These are phyloP conservation scores for Leucogyrophana mollusca DNA, from an alignment of 768 basidiomycete genomes.

Conservation along the genomic window DNA sequence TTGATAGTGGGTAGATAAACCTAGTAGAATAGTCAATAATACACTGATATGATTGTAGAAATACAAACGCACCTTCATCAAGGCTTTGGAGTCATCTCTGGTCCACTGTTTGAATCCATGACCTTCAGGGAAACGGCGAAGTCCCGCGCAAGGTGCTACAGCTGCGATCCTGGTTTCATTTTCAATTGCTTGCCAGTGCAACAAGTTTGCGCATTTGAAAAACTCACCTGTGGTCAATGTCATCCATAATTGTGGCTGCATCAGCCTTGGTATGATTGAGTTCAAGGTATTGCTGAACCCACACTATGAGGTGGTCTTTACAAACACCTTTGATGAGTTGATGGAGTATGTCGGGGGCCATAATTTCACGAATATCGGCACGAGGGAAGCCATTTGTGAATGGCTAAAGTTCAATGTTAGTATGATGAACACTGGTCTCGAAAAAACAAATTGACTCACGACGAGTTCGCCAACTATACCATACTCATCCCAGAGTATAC, in stretches of 20 bases:
- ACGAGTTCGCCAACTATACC: slow-evolving; percentile 24
- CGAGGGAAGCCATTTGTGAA: slow-evolving; percentile 33
- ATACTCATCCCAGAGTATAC: slow-evolving; percentile 24
- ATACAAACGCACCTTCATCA: slow-evolving; percentile 1
- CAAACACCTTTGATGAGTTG: slow-evolving; percentile 36
- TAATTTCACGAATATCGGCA: slow-evolving; percentile 31
- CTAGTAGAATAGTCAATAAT: slow-evolving; percentile 3
- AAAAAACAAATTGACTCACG: slow-evolving; percentile 7
- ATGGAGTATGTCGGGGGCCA: slow-evolving; percentile 32
- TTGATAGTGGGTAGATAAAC: slow-evolving; percentile 21
- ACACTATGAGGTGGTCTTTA: slow-evolving; percentile 37
- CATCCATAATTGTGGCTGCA: slow-evolving; percentile 23
- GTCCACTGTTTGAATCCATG: slow-evolving; percentile 8
- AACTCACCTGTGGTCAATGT: slow-evolving; percentile 29
- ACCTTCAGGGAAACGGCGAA: slow-evolving; percentile 1
- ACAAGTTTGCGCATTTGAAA: neutral
- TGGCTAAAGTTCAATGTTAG: slow-evolving; percentile 20
- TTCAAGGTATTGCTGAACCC: slow-evolving; percentile 28
- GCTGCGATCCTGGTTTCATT: slow-evolving; percentile 1
- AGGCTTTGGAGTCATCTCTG: slow-evolving; percentile 3
- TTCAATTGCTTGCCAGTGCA: neutral
- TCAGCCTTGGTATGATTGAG: slow-evolving; percentile 7
- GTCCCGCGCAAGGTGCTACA: neutral
- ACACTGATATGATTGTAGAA: too few relatives aligned
- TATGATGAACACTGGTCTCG: neutral